Conservation (phyloP, 2,329 filamentous ascomycete species). For the Sarocladium oryzae region DNA sequence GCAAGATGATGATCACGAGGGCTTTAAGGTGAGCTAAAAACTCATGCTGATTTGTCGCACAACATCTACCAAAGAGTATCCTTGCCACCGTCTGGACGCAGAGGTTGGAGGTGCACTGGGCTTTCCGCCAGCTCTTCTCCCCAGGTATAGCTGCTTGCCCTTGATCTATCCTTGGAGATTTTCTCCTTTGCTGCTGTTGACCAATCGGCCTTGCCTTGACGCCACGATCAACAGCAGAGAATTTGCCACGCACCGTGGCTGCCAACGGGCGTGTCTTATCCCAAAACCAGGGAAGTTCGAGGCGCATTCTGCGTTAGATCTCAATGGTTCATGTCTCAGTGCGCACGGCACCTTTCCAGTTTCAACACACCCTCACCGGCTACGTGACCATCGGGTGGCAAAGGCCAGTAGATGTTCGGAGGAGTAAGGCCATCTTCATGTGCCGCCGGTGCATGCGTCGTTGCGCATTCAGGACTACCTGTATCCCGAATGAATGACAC, state of each 20-base stretch:
- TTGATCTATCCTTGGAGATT: too few relatives aligned
- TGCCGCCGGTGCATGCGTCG: background rate
- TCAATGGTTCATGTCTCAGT: slow-evolving; percentile 5
- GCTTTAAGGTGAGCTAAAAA: too few relatives aligned
- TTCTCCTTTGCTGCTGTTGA: background rate
- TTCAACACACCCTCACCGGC: background rate
- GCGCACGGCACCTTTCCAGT: background rate
- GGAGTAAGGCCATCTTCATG: background rate
- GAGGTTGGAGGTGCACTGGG: too few relatives aligned
- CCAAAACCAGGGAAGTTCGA: background rate
- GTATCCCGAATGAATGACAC: background rate
- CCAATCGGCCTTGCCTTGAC: background rate
- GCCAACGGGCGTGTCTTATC: slow-evolving; percentile 3
- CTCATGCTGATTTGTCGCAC: too few relatives aligned
- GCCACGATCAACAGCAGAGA: background rate
- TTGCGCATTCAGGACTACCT: background rate
- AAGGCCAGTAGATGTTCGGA: background rate
- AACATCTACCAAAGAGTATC: too few relatives aligned
- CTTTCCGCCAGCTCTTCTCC: too few relatives aligned
- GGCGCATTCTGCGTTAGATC: slow-evolving; percentile 3
- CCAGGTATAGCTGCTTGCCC: too few relatives aligned
- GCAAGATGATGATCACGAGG: too few relatives aligned
- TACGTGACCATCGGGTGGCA: background rate
- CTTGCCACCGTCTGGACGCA: too few relatives aligned
- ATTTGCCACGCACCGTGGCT: background rate